Conservation (phyloP, 2,329 filamentous ascomycete genomes). For the Colletotrichum godetiae region DNA sequence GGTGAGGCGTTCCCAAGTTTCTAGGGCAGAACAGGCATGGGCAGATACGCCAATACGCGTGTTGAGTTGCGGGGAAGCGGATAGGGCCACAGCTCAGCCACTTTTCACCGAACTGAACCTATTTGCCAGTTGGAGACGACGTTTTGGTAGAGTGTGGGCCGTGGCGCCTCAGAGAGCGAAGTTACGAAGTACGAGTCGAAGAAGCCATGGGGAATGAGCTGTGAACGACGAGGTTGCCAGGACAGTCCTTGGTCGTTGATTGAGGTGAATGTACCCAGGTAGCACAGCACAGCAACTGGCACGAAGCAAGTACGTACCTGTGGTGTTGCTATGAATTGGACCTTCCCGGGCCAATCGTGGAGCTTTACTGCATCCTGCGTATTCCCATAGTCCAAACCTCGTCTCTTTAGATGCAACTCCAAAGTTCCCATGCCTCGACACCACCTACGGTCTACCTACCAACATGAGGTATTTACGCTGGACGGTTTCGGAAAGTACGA, state of each 20-base stretch:
- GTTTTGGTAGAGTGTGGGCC: no score
- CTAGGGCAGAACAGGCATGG: no score
- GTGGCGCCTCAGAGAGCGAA: neutral
- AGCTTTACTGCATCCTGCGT: neutral
- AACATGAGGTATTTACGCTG: neutral
- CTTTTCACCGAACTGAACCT: neutral
- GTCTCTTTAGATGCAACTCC: neutral
- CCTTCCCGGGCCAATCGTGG: neutral
- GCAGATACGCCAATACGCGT: conserved; percentile 21
- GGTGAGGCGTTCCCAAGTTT: neutral
- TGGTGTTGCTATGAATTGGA: neutral
- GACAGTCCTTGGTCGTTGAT: neutral
- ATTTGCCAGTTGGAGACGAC: neutral
- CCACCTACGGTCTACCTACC: neutral
- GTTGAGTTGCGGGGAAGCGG: neutral
- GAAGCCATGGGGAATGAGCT: neutral
- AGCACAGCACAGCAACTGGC: neutral
- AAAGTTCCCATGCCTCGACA: neutral
- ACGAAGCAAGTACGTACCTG: neutral
- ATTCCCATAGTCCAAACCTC: neutral
- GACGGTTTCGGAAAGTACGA: neutral
- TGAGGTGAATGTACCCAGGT: no score
- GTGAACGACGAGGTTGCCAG: neutral
- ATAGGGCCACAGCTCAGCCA: neutral
- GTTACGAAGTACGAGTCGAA: neutral